phyloP scores from a whole-genome alignment of 2,329 filamentous ascomycete genomes.

The Alternaria brassicicola region DNA sequence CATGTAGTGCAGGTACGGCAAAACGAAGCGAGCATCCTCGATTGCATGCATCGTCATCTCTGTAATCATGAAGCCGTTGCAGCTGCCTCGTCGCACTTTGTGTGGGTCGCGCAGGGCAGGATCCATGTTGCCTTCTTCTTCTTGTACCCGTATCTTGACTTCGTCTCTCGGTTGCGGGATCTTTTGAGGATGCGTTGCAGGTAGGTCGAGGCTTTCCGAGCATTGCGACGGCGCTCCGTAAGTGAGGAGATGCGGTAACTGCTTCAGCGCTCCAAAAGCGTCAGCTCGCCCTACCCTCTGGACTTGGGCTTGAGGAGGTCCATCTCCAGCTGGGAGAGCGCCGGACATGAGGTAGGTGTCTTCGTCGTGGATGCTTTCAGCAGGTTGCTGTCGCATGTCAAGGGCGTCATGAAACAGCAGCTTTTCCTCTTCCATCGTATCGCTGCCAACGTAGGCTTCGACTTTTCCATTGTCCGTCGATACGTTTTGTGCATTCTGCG shows the following conservation, averaged over 20 bases:
- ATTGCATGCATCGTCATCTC: constrained; percentile 29
- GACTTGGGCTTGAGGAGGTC: not conserved
- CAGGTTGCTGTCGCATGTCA: not conserved
- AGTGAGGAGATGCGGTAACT: not conserved
- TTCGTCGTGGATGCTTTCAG: not conserved
- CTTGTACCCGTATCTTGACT: constrained; percentile 19
- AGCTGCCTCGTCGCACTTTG: constrained; percentile 28
- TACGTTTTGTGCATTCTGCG: not conserved
- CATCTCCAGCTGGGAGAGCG: not conserved
- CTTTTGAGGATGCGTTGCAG: constrained; percentile 9
- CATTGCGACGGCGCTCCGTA: not conserved
- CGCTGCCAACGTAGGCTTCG: not conserved
- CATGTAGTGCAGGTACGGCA: constrained; percentile 31
- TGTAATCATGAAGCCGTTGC: constrained; percentile 21
- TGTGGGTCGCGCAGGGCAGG: constrained; percentile 19
- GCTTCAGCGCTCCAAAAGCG: not conserved
- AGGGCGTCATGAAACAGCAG: not conserved
- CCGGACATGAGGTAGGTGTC: constrained; percentile 1
- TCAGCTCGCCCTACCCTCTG: constrained; percentile 1
- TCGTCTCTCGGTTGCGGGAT: constrained; percentile 13
- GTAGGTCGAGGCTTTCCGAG: not conserved
- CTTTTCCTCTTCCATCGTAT: not conserved
- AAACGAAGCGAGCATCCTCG: constrained; percentile 19
- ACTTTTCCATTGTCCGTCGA: not conserved
- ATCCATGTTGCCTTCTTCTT: constrained; percentile 21